Evolutionary conservation across 192 early-diverging fungal species (phyloP).

Genomic region (Ambispora gerdemannii): DNA sequence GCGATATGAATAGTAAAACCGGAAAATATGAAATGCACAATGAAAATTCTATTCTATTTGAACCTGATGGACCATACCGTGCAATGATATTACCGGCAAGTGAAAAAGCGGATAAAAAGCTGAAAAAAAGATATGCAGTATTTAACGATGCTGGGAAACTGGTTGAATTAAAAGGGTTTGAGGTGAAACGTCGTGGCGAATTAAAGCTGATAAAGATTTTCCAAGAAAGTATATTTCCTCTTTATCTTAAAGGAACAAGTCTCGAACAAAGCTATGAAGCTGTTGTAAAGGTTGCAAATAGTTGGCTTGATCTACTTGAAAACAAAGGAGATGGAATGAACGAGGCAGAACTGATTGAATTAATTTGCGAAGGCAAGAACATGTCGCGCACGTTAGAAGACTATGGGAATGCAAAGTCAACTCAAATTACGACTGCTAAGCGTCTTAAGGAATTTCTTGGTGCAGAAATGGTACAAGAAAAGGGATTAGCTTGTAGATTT

Average conservation of each 20-base stretch:
- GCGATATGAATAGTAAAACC: conserved; percentile 62
- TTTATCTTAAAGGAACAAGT: conserved; percentile 84
- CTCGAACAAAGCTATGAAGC: conserved; percentile 84
- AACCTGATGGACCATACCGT: conserved; percentile 97
- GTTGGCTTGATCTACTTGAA: conserved; percentile 94
- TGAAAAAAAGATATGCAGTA: conserved; percentile 99
- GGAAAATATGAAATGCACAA: conserved; percentile 64
- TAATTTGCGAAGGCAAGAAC: conserved; percentile 95
- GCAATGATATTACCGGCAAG: conserved; percentile 98
- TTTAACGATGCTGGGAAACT: conserved; percentile 93
- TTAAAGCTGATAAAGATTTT: conserved; percentile 98
- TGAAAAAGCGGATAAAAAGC: conserved; percentile 90
- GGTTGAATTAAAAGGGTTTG: conserved; percentile 98
- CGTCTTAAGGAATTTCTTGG: conserved; percentile 96
- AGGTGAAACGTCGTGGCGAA: conserved; percentile 97
- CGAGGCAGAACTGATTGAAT: conserved; percentile 89
- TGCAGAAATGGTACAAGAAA: conserved; percentile 97
- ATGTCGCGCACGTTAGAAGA: conserved; percentile 94
- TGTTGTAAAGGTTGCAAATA: conserved; percentile 87
- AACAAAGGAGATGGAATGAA: conserved; percentile 73
- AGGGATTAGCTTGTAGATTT: conserved; percentile 93
- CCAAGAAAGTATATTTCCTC: conserved; percentile 90
- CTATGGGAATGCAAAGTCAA: conserved; percentile 93
- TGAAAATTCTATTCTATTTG: conserved; percentile 98
- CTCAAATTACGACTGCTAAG: conserved; percentile 91